These are phyloP conservation scores for Rhodotorula toruloides DNA, from an alignment of 768 basidiomycete species.

Conservation along the genomic window DNA sequence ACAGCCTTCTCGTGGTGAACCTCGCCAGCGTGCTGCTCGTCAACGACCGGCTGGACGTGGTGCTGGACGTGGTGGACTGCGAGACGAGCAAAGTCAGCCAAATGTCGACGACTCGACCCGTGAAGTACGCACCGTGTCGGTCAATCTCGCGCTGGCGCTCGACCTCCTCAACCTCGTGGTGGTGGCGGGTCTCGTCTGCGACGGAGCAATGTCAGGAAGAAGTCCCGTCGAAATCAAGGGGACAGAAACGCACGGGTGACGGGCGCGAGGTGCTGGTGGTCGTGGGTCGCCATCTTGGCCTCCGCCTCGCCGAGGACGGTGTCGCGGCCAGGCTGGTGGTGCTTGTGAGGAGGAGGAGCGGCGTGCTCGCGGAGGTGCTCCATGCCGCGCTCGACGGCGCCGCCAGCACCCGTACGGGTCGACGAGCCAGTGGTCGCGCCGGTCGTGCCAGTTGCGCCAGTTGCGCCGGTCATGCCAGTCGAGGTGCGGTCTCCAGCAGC, in stretches of 20 bases:
- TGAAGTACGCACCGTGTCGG: constrained; percentile 15
- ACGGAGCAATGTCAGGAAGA: neutral
- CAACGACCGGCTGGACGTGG: constrained; percentile 32
- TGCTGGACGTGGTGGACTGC: constrained; percentile 16
- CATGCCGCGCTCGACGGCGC: neutral
- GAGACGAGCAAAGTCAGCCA: too few species aligned
- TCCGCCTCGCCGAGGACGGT: constrained; percentile 11
- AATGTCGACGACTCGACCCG: too few species aligned
- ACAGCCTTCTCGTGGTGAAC: constrained; percentile 17
- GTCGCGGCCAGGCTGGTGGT: constrained; percentile 8
- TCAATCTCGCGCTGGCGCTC: constrained; percentile 35
- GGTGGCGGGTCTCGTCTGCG: constrained; percentile 26
- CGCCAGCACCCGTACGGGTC: neutral
- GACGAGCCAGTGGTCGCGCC: neutral
- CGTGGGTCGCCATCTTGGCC: constrained; percentile 27
- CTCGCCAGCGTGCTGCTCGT: constrained; percentile 26
- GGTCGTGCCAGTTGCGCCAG: neutral
- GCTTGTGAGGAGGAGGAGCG: constrained; percentile 10
- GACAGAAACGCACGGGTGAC: constrained; percentile 24
- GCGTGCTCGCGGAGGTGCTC: constrained; percentile 20
- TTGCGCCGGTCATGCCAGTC: too few species aligned
- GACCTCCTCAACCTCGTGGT: constrained; percentile 35
- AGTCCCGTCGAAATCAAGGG: too few species aligned
- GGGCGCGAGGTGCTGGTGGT: constrained; percentile 36
- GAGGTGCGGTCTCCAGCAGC: too few species aligned